Percentiles rank a stretch among this genome's conserved stretches.
These are phyloP conservation scores for Neurospora sp. DNA, from an alignment of 2,329 filamentous ascomycete species.

Conservation along the genomic window DNA sequence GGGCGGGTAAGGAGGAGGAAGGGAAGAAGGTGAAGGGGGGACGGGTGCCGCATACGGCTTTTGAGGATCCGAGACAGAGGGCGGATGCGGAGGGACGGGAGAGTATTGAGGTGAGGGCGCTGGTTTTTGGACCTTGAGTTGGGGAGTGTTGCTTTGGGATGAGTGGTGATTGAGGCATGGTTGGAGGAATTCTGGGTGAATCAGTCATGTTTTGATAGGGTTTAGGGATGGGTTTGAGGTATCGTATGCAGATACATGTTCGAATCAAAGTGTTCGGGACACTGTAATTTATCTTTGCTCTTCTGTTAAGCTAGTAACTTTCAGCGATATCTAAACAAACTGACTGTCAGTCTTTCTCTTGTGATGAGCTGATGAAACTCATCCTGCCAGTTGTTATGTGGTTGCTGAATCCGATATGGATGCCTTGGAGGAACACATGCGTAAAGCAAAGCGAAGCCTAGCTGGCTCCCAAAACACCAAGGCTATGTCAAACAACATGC, in stretches of 20 bases:
- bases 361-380: not conserved
- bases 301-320: not conserved
- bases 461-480: not conserved
- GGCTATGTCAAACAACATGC: not conserved
- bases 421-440: not conserved
- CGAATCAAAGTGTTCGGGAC: not conserved
- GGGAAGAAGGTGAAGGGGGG: slow-evolving; percentile 42
- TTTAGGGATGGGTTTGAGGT: not conserved
- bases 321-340: not conserved
- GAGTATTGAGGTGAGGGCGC: slow-evolving; percentile 80
- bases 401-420: not conserved
- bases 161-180: not conserved
- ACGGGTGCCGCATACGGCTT: slow-evolving; percentile 64
- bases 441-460: not conserved
- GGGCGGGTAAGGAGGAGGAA: slow-evolving; percentile 30
- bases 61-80: slow-evolving; percentile 63
- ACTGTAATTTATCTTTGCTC: not conserved
- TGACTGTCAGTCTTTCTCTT: not conserved
- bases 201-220: not conserved
- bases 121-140: slow-evolving; percentile 62
- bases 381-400: not conserved
- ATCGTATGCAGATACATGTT: not conserved
- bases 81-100: slow-evolving; percentile 62
- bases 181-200: not conserved
- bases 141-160: not conserved